Evolutionary conservation across 2,329 filamentous ascomycete species (phyloP), one percentile per base, ranked within the genome.

Genomic region (Ceratocystis ficicola): DNA sequence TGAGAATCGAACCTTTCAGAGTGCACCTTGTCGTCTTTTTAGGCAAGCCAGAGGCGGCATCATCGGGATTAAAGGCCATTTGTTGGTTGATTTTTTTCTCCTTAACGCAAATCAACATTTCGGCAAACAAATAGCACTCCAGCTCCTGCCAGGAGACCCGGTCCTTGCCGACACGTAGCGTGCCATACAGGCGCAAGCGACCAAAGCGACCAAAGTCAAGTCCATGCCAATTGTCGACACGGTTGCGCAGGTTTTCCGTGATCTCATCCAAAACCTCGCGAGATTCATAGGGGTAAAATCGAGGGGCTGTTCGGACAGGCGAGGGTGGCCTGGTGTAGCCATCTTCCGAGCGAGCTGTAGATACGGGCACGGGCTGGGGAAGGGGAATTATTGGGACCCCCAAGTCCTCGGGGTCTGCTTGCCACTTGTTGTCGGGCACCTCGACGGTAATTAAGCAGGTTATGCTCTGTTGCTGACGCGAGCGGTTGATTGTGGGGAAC

Each of bases 41-140:
- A 25, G 81, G 81, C 0, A 79, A 73, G 3, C 79, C 78, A 20
- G 44, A 44, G 8, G 50, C 62, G 22, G 62, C 64, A 64, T 84
- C 84, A 63, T 85, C 87, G 83, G 89, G 92, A 69, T 89, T 84
- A 5, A 68, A 79, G 8, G 61, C 68, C 71, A 71, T 65, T 28
- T 75, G 73, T 1, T 48, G 79, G 70, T 79, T 74, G 7, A 80
- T 76, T 77, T 92, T 96, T 82, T 96, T 97, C 77, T 97, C 94
- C 76, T 97, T 99, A 68, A 99, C 91, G 73, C 94, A 99, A 70
- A 99, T 99, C 71, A 99, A 87, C 94, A 99, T 99, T 77, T 99
- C 94, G 3, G 88, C 90, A 73, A 99, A 99, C 36, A 99, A 82
- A 74, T 90, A 99, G 75, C 94, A 99, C 74, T 99, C 92, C 65